Percentiles rank a stretch among this genome's conserved stretches.
phyloP scores from a whole-genome alignment of 1,139 yeast species.

The Lodderomyces elongisporus region DNA sequence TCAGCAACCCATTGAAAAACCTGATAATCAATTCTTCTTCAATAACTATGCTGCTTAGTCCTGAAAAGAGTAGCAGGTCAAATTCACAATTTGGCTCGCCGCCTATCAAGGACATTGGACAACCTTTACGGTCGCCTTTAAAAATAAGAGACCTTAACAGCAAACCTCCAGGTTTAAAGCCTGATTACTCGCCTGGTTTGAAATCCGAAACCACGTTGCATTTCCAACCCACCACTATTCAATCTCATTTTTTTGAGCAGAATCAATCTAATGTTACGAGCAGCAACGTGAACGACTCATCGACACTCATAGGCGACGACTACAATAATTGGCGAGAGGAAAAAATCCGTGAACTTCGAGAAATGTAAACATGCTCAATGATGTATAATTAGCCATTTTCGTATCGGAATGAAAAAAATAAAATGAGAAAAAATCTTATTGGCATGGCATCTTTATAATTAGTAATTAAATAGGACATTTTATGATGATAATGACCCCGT shows the following conservation, averaged over 20 bases:
- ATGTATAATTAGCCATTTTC: constrained; percentile 1
- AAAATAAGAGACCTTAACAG: constrained; percentile 1
- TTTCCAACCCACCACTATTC: neutral
- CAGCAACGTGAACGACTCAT: constrained; percentile 28
- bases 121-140: constrained; percentile 1
- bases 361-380: constrained; percentile 5
- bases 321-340: constrained; percentile 41
- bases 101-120: neutral
- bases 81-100: neutral
- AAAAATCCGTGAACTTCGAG: constrained; percentile 30
- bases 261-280: neutral
- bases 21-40: neutral
- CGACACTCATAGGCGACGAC: constrained; percentile 40
- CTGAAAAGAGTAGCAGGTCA: neutral
- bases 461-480: too few relatives aligned
- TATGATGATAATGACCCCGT: too few relatives aligned
- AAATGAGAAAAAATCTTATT: neutral
- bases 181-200: too few relatives aligned
- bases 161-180: neutral
- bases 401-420: too few relatives aligned
- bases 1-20: neutral
- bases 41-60: neutral
- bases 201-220: too few relatives aligned
- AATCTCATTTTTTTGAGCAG: neutral
- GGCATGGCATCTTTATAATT: too few relatives aligned